A percentile compares a stretch with the other conserved stretches of the same genome.
These are phyloP conservation scores for Bruguiera sexangula DNA, from an alignment of 345 rosid species.

Conservation along the genomic window DNA sequence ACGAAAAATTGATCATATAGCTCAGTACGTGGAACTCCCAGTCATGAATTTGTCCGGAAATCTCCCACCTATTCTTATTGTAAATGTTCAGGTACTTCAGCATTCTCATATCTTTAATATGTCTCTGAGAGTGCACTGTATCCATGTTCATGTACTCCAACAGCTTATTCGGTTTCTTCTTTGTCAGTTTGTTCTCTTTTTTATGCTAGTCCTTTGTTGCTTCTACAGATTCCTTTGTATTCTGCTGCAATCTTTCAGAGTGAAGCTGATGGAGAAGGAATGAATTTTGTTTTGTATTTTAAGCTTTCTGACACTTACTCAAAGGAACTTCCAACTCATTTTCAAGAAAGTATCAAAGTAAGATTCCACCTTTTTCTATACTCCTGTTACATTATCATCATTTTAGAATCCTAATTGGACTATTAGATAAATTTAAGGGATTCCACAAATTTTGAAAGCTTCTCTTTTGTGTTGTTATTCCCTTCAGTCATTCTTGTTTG, in stretches of 20 bases:
- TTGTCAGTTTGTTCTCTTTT: neutral
- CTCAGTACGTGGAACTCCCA: slow-evolving; percentile 85
- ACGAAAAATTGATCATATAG: slow-evolving; percentile 73
- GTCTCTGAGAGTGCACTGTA: neutral
- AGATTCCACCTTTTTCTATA: slow-evolving; percentile 1
- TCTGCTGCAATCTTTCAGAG: slow-evolving; percentile 72
- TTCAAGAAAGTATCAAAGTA: slow-evolving; percentile 65
- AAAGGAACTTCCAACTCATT: slow-evolving; percentile 56
- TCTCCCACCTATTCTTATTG: slow-evolving; percentile 74
- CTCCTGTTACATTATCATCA: neutral
- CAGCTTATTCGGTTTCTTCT: neutral
- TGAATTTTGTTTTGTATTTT: slow-evolving; percentile 68
- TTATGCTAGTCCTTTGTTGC: neutral
- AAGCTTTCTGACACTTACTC: slow-evolving; percentile 62
- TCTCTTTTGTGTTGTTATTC: too few relatives aligned
- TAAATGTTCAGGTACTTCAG: slow-evolving; percentile 82
- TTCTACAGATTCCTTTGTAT: slow-evolving; percentile 78
- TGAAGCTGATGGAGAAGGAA: slow-evolving; percentile 86
- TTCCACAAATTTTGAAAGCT: too few relatives aligned
- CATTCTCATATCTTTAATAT: neutral
- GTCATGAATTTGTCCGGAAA: slow-evolving; percentile 43
- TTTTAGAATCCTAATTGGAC: slow-evolving; percentile 3
- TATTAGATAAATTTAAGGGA: too few relatives aligned
- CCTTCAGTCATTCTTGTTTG: too few relatives aligned
- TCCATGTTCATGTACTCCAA: neutral